A percentile compares a stretch with the other conserved stretches of the same genome.
Evolutionary conservation across 805 yeast genomes (phyloP).

Genomic region (Metahyphopichia silvanorum): DNA sequence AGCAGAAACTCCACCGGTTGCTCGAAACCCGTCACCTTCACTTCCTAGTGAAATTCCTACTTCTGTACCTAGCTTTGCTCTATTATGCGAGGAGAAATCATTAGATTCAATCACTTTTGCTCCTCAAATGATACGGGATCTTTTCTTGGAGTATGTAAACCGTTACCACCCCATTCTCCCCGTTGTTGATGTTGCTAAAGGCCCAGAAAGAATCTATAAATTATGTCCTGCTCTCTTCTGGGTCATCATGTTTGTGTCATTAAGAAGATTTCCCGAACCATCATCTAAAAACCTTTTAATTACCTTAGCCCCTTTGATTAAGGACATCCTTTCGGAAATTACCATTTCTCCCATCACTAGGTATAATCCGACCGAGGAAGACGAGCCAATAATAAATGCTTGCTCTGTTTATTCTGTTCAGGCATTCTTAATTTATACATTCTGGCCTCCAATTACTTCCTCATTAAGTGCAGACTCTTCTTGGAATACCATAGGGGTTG

Average conservation of each 20-base stretch:
- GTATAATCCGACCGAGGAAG: constrained; percentile 72
- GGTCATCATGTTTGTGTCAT: constrained; percentile 85
- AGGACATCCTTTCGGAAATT: constrained; percentile 78
- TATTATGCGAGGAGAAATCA: constrained; percentile 62
- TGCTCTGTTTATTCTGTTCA: constrained; percentile 93
- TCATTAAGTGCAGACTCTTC: constrained; percentile 93
- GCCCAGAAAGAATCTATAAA: constrained; percentile 77
- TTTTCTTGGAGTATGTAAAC: constrained; percentile 68
- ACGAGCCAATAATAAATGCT: constrained; percentile 80
- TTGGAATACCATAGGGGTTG: constrained; percentile 93
- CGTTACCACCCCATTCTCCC: constrained; percentile 85
- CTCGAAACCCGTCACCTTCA: not conserved
- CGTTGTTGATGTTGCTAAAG: constrained; percentile 74
- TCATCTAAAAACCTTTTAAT: constrained; percentile 45
- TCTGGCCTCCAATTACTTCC: constrained; percentile 96
- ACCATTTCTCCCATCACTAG: constrained; percentile 88
- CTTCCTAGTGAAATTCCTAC: not conserved
- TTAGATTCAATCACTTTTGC: constrained; percentile 66
- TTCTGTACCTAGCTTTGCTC: constrained; percentile 28
- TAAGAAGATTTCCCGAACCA: constrained; percentile 55
- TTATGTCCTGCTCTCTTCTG: constrained; percentile 89
- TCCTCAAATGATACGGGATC: constrained; percentile 55
- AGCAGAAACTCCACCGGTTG: not conserved
- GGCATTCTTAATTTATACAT: constrained; percentile 81
- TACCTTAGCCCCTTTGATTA: constrained; percentile 64